These are phyloP conservation scores for Lactarius deliciosus DNA, from an alignment of 768 basidiomycete genomes.

Conservation along the genomic window DNA sequence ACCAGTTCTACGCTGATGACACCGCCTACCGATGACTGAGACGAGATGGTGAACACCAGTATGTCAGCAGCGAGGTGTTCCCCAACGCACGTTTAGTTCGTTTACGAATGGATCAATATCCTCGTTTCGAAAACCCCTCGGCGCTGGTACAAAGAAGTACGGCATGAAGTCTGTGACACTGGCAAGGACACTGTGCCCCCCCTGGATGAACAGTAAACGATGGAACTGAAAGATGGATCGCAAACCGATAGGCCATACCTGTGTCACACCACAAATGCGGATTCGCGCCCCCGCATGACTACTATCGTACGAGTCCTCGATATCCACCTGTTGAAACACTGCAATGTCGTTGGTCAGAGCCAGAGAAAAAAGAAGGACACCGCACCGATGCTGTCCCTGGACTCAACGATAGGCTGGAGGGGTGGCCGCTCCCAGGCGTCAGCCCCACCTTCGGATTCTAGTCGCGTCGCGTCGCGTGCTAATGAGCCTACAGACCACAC, in stretches of 20 bases:
- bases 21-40: slow-evolving; percentile 30
- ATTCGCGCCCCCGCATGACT: slow-evolving; percentile 45
- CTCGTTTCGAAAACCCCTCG: slow-evolving; percentile 71
- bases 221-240: background rate
- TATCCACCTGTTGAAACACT: slow-evolving; percentile 98
- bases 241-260: slow-evolving; percentile 46
- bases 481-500: background rate
- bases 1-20: slow-evolving; percentile 59
- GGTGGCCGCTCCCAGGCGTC: slow-evolving; percentile 70
- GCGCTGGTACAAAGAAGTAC: slow-evolving; percentile 90
- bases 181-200: slow-evolving; percentile 86
- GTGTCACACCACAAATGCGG: slow-evolving; percentile 89
- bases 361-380: slow-evolving; percentile 29
- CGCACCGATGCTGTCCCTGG: slow-evolving; percentile 65
- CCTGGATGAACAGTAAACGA: slow-evolving; percentile 41
- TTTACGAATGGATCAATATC: slow-evolving; percentile 66
- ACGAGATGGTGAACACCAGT: background rate
- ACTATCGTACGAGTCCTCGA: slow-evolving; percentile 63
- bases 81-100: slow-evolving; percentile 68
- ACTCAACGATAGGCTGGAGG: slow-evolving; percentile 53
- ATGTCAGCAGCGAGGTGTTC: background rate
- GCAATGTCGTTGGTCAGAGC: background rate
- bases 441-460: slow-evolving; percentile 77
- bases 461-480: slow-evolving; percentile 7
- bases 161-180: slow-evolving; percentile 82